A percentile compares a stretch with the other conserved stretches of the same genome.
Conservation (phyloP, 208 protist species). For the Porcisia deanei region DNA sequence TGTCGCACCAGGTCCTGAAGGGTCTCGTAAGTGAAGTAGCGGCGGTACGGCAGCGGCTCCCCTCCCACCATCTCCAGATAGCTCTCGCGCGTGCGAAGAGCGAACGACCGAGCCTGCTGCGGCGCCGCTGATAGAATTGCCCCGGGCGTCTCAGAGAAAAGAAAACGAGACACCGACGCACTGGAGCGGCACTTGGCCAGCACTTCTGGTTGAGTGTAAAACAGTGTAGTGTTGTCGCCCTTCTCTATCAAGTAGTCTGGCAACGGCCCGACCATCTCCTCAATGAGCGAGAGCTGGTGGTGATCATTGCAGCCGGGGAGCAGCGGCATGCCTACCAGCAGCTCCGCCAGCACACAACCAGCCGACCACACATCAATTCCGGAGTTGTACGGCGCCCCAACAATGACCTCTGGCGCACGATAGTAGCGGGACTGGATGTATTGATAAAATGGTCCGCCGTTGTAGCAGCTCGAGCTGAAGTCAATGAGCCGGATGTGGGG, state of each 20-base stretch:
- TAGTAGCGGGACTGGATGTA: constrained; percentile 96
- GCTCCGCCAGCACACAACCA: constrained; percentile 96
- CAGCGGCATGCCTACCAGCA: constrained; percentile 94
- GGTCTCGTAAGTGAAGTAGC: constrained; percentile 68
- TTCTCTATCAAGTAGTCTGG: constrained; percentile 65
- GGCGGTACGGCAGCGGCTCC: constrained; percentile 50
- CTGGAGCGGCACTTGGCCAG: background rate
- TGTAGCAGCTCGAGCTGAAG: constrained; percentile 96
- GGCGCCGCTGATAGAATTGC: background rate
- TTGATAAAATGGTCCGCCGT: constrained; percentile 74
- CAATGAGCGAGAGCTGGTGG: constrained; percentile 95
- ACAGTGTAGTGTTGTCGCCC: constrained; percentile 41
- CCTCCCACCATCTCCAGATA: constrained; percentile 22
- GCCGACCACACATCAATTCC: constrained; percentile 98
- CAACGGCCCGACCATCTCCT: constrained; percentile 91
- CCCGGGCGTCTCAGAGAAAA: background rate
- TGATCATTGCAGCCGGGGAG: constrained; percentile 93
- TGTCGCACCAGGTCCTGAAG: constrained; percentile 71
- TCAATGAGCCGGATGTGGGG: constrained; percentile 96
- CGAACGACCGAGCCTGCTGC: constrained; percentile 1
- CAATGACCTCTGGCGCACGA: constrained; percentile 96
- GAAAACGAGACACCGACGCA: background rate
- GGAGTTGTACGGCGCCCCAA: constrained; percentile 87
- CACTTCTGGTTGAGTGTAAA: constrained; percentile 34
- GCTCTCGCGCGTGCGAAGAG: constrained; percentile 23